Evolutionary conservation across 208 protist species (phyloP).

Genomic region (Kentomonas sorsogonicus): DNA sequence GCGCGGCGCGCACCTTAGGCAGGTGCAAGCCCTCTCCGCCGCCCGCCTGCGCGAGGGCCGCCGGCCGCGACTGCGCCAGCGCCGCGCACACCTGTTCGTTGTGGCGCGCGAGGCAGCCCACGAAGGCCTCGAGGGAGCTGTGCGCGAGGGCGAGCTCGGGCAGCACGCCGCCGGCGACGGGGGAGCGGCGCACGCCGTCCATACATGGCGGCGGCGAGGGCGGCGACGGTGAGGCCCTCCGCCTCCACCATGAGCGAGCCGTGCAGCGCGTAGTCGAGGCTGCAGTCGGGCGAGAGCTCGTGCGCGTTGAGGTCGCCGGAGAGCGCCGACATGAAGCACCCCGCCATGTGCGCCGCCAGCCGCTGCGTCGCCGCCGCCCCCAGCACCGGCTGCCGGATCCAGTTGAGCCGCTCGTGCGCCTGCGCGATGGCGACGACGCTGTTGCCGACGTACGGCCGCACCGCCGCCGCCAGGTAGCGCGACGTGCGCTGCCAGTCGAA

Average conservation of each 20-base stretch:
- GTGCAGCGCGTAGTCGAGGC: constrained; percentile 53
- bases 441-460: constrained; percentile 76
- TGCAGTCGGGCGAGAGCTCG: constrained; percentile 79
- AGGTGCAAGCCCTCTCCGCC: no score
- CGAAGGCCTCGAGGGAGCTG: constrained; percentile 12
- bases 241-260: constrained; percentile 71
- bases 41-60: constrained; percentile 12
- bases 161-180: constrained; percentile 21
- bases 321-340: constrained; percentile 54
- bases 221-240: constrained; percentile 59
- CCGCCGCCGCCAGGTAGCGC: constrained; percentile 38
- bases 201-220: constrained; percentile 49
- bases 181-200: constrained; percentile 16
- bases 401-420: constrained; percentile 63
- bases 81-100: constrained; percentile 25
- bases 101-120: constrained; percentile 20
- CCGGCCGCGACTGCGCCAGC: constrained; percentile 11
- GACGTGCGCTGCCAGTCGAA: constrained; percentile 85
- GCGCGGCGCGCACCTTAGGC: constrained; percentile 40
- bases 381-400: constrained; percentile 67
- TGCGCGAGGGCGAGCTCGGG: constrained; percentile 29
- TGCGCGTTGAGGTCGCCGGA: constrained; percentile 67
- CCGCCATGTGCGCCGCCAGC: constrained; percentile 63
- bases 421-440: constrained; percentile 63
- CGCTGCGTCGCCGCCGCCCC: constrained; percentile 66